Percentiles rank a stretch among this genome's conserved stretches.
These are phyloP conservation scores for Prunus davidiana DNA, from an alignment of 306 rosid genomes.

Conservation along the genomic window DNA sequence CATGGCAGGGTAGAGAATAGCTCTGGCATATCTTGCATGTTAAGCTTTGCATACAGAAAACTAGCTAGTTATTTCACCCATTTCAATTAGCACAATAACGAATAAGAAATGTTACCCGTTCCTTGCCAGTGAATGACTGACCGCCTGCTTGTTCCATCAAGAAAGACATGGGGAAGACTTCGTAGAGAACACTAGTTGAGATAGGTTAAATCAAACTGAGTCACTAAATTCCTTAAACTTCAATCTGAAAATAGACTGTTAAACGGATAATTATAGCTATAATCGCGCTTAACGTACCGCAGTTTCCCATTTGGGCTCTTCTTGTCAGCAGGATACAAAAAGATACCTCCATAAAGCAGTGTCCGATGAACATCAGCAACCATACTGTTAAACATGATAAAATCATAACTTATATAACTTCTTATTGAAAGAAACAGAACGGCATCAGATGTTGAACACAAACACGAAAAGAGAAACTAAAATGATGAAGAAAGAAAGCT, in stretches of 20 bases:
- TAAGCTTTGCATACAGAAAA: too few relatives aligned
- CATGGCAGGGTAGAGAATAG: neutral
- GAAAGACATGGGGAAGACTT: slow-evolving; percentile 97
- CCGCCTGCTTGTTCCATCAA: slow-evolving; percentile 98
- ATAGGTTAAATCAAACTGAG: neutral
- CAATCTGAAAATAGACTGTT: neutral
- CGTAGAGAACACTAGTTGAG: slow-evolving; percentile 70
- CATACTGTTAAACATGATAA: slow-evolving; percentile 58
- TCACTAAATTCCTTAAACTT: neutral
- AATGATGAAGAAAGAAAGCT: neutral
- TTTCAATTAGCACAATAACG: neutral
- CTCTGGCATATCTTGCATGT: neutral
- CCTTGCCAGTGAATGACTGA: slow-evolving; percentile 86
- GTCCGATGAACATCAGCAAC: slow-evolving; percentile 99
- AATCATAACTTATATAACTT: slow-evolving; percentile 1
- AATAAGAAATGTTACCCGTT: slow-evolving; percentile 49
- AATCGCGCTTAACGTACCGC: slow-evolving; percentile 51
- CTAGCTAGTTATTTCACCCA: neutral
- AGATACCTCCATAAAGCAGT: slow-evolving; percentile 91
- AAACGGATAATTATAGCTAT: neutral
- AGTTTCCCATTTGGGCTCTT: slow-evolving; percentile 97
- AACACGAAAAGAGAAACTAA: neutral
- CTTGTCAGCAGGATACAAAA: slow-evolving; percentile 95
- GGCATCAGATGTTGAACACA: slow-evolving; percentile 1
- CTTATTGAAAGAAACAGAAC: neutral